A percentile compares a stretch with the other conserved stretches of the same genome.
Conservation (phyloP, 805 yeast genomes). For the Nakazawaea wickerhamii region DNA sequence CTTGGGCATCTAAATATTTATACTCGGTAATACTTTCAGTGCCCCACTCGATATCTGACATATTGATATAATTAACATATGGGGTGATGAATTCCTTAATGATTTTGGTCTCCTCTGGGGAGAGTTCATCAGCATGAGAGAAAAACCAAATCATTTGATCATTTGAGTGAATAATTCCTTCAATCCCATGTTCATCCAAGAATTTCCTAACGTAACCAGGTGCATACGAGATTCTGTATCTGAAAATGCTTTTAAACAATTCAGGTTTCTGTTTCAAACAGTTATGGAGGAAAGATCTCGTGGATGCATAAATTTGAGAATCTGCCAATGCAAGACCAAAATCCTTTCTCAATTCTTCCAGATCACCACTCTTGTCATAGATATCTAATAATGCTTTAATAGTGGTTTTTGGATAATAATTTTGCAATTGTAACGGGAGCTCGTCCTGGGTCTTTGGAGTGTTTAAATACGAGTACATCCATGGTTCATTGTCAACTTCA, state of each 20-base stretch:
- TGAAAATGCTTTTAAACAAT: constrained; percentile 10
- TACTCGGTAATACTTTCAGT: constrained; percentile 20
- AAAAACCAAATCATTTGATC: constrained; percentile 26
- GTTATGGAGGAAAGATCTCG: constrained; percentile 30
- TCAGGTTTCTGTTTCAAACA: constrained; percentile 19
- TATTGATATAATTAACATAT: constrained; percentile 23
- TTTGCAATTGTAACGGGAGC: constrained; percentile 27
- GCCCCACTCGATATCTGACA: constrained; percentile 26
- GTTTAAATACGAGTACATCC: constrained; percentile 25
- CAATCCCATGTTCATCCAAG: not conserved
- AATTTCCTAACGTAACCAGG: constrained; percentile 5
- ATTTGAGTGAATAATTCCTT: constrained; percentile 14
- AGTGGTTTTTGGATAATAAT: constrained; percentile 31
- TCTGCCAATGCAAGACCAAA: constrained; percentile 33
- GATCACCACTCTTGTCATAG: constrained; percentile 16
- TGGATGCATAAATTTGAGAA: constrained; percentile 33
- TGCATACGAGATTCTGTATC: constrained; percentile 13
- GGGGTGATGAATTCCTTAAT: constrained; percentile 19
- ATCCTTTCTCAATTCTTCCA: constrained; percentile 17
- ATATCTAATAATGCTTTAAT: constrained; percentile 18
- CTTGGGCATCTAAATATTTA: constrained; percentile 25
- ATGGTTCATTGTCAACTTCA: constrained; percentile 31
- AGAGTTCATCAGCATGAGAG: constrained; percentile 19
- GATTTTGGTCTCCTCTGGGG: constrained; percentile 18
- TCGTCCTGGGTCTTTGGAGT: constrained; percentile 27